A percentile compares a stretch with the other conserved stretches of the same genome.
Conservation (phyloP, 768 basidiomycete genomes). For the Neoboletus brunneissimus region DNA sequence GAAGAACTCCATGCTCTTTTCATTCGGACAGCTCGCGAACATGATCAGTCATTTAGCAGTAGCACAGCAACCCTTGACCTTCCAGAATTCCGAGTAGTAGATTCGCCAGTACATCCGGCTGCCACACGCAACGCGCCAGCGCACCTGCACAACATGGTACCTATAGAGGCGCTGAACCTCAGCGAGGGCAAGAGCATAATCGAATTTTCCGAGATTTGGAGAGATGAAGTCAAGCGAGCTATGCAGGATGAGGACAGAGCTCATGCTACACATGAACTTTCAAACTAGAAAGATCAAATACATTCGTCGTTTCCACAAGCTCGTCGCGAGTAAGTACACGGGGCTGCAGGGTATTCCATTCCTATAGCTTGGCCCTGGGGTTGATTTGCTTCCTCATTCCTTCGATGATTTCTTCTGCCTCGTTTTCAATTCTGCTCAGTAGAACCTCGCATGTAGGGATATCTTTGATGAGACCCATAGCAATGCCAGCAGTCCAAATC, state of each 20-base stretch:
- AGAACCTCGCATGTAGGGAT: constrained; percentile 79
- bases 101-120: constrained; percentile 70
- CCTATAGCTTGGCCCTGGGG: constrained; percentile 22
- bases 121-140: constrained; percentile 66
- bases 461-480: constrained; percentile 74
- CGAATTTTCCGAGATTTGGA: constrained; percentile 70
- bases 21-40: constrained; percentile 3
- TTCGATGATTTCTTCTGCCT: constrained; percentile 67
- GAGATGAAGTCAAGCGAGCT: constrained; percentile 46
- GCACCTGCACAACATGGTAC: constrained; percentile 87
- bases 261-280: not conserved
- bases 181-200: constrained; percentile 69
- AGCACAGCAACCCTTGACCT: constrained; percentile 3
- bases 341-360: not conserved
- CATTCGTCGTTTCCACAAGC: not conserved
- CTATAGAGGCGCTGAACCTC: constrained; percentile 80
- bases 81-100: constrained; percentile 63
- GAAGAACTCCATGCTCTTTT: constrained; percentile 58
- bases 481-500: constrained; percentile 75
- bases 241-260: constrained; percentile 17
- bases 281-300: not conserved
- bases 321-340: not conserved
- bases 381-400: constrained; percentile 35
- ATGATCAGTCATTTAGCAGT: not conserved
- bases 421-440: constrained; percentile 64